Percentiles rank a stretch among this genome's conserved stretches.
Conservation (phyloP, 139 green algal genomes). For the Trebouxia sp. region DNA sequence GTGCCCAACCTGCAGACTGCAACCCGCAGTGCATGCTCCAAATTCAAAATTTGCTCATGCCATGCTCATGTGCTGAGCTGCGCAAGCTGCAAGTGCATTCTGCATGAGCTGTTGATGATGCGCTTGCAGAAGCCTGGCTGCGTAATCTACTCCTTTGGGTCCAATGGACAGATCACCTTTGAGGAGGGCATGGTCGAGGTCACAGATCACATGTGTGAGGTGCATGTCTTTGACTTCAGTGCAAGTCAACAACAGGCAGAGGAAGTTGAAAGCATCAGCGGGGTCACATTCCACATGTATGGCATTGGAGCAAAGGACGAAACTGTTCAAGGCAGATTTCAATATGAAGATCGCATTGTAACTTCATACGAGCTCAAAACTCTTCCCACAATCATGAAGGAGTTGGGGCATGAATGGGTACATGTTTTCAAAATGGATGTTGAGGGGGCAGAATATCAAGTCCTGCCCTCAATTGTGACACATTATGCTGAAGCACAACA, state of each 20-base stretch:
- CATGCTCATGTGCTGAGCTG: no score
- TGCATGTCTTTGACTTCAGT: background rate
- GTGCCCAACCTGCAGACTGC: background rate
- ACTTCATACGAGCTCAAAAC: background rate
- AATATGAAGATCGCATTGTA: background rate
- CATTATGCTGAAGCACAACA: background rate
- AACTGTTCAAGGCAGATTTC: background rate
- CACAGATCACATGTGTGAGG: background rate
- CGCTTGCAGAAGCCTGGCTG: background rate
- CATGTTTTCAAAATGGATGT: background rate
- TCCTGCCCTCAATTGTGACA: background rate
- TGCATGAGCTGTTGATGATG: no score
- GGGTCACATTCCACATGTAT: background rate
- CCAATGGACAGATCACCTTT: background rate
- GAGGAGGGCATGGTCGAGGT: background rate
- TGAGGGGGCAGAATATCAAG: background rate
- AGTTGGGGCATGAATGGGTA: background rate
- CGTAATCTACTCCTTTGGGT: background rate
- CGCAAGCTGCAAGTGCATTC: no score
- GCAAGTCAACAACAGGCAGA: background rate
- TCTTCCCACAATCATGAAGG: background rate
- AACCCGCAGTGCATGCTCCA: no score
- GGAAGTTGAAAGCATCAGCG: background rate
- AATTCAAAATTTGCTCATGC: no score
- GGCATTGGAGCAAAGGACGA: background rate